These are phyloP conservation scores for Xylaria sp. DNA, from an alignment of 2,329 filamentous ascomycete species.

Conservation along the genomic window DNA sequence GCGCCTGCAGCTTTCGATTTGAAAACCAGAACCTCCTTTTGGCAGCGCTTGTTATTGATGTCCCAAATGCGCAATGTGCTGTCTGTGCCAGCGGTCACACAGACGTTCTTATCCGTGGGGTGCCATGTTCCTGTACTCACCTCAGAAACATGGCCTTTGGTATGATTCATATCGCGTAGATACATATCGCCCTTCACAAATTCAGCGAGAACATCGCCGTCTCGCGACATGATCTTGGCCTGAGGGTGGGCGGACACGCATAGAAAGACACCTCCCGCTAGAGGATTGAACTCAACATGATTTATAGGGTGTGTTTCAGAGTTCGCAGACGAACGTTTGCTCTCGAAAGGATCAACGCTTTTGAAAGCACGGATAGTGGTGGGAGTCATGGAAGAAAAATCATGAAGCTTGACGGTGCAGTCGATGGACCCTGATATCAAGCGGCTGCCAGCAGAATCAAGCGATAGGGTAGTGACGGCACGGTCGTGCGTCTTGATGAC, in stretches of 20 bases:
- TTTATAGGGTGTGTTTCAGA: constrained; percentile 90
- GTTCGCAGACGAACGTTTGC: constrained; percentile 73
- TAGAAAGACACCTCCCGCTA: constrained; percentile 82
- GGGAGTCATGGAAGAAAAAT: constrained; percentile 95
- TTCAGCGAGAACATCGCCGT: constrained; percentile 86
- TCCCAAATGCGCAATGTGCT: constrained; percentile 98
- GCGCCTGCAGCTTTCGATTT: constrained; percentile 91
- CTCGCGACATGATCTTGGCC: constrained; percentile 87
- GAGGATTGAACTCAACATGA: constrained; percentile 85
- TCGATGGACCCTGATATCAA: constrained; percentile 92
- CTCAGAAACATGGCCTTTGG: constrained; percentile 95
- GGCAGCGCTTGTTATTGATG: constrained; percentile 86
- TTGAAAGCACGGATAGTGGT: constrained; percentile 95
- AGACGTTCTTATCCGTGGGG: constrained; percentile 84
- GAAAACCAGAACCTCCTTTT: constrained; percentile 95
- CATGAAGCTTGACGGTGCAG: constrained; percentile 90
- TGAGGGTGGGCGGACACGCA: constrained; percentile 91
- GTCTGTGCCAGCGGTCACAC: constrained; percentile 92
- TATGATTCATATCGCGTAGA: constrained; percentile 94
- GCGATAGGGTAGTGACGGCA: constrained; percentile 82
- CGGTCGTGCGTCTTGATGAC: constrained; percentile 92
- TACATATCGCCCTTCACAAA: constrained; percentile 99
- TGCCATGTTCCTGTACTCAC: constrained; percentile 92
- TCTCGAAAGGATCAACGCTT: constrained; percentile 85
- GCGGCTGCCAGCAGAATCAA: constrained; percentile 86